Base-by-base conservation (phyloP, 1,284 basidiomycete species). In the Pseudozyma hubeiensis region DNA sequence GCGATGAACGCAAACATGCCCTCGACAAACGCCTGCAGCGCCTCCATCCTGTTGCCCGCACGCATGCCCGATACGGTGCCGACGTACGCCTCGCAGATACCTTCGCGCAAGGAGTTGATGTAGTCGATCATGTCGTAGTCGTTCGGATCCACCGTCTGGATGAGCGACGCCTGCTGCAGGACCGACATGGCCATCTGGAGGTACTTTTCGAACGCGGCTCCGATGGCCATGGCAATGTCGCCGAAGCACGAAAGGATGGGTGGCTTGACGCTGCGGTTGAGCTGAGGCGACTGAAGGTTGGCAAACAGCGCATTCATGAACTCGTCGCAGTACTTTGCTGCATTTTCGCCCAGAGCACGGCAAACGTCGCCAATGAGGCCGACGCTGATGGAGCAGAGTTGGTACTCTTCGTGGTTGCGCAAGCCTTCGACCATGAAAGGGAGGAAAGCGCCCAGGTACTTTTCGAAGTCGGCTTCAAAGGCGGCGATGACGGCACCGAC, bases 331-430 rank as follows among this genome's bases (percentile, higher is more conserved):
- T 94, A 97, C 78, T 92, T 91, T 4, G 89, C 88, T 60, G 92
- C 91, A 80, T 90, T 89, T 70, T 94, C 92, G 57, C 93, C 91
- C 17, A 99, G 89, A 3, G 94, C 94, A 70, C 95, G 92, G 45
- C 94, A 93, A 61, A 99, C 90, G 81, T 99, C 96, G 40, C 94
- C 94, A 65, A 97, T 93, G 75, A 97, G 90, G 68, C 96, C 97
- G 54, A 99, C 93, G 33, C 93, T 93, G 66, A 97, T 94, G 37
- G 92, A 94, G 87, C 94, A 97, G 24, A 99, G 88, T 84, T 97
- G 93, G 57, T 93, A 92, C 85, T 99, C 97, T 85, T 98, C 96
- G 84, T 95, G 92, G 0, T 93, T 90, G 81, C 92, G 91, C 76
- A 99, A 90, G 14, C 95, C 96, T 35, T 92, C 89, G 84, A 92